A percentile compares a stretch with the other conserved stretches of the same genome.
These are phyloP conservation scores for Aspergillus ochraceus DNA, from an alignment of 2,329 filamentous ascomycete species.

Conservation along the genomic window DNA sequence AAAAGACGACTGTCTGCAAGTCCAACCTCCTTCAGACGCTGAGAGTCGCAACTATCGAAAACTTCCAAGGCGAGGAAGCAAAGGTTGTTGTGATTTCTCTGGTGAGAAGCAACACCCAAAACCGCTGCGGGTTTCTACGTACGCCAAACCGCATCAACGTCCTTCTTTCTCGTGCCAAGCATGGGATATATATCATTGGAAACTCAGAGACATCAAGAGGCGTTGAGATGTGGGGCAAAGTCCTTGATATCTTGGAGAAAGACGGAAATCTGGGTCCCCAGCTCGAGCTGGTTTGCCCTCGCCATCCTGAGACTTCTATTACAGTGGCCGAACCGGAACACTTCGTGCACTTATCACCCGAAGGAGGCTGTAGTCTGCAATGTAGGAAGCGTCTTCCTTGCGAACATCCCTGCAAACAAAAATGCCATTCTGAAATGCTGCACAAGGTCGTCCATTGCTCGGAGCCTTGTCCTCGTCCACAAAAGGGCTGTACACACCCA, in stretches of 20 bases:
- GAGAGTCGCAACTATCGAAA: slow-evolving; percentile 67
- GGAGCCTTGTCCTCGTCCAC: slow-evolving; percentile 39
- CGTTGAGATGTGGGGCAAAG: slow-evolving; percentile 51
- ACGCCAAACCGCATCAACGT: slow-evolving; percentile 70
- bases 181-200: slow-evolving; percentile 72
- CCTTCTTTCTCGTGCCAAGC: slow-evolving; percentile 63
- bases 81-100: slow-evolving; percentile 70
- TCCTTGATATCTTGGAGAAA: no score
- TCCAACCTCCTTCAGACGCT: slow-evolving; percentile 51
- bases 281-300: slow-evolving; percentile 60
- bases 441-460: slow-evolving; percentile 45
- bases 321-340: slow-evolving; percentile 56
- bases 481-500: slow-evolving; percentile 41
- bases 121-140: slow-evolving; percentile 64
- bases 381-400: slow-evolving; percentile 50
- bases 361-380: slow-evolving; percentile 59
- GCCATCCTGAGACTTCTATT: slow-evolving; percentile 57
- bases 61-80: slow-evolving; percentile 76
- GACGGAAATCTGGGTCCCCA: slow-evolving; percentile 50
- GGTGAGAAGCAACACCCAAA: slow-evolving; percentile 65
- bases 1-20: slow-evolving; percentile 31
- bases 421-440: slow-evolving; percentile 47
- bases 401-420: slow-evolving; percentile 47
- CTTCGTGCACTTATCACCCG: slow-evolving; percentile 57
- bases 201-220: slow-evolving; percentile 62